Conservation (phyloP, 2,329 filamentous ascomycete species). For the Seiridium cupressi region DNA sequence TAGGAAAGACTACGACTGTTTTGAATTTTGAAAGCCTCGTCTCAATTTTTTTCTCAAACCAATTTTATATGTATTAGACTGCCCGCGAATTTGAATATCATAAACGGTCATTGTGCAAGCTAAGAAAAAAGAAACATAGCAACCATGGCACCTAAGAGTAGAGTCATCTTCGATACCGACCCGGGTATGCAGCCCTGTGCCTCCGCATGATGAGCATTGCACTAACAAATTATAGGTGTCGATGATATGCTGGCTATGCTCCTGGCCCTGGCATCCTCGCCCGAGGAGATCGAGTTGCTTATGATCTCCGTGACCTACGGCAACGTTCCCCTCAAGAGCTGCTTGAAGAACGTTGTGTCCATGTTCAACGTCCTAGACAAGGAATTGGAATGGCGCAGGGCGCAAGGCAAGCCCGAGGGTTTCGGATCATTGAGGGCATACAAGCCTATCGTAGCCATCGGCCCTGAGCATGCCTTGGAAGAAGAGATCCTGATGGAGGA, state of each 20-base stretch:
- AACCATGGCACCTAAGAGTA: slow-evolving; percentile 64
- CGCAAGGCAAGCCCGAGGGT: slow-evolving; percentile 63
- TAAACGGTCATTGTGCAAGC: neutral
- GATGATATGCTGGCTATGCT: slow-evolving; percentile 91
- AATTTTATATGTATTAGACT: too few species aligned
- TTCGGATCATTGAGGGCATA: slow-evolving; percentile 70
- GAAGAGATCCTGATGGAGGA: slow-evolving; percentile 79
- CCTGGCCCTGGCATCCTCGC: slow-evolving; percentile 75
- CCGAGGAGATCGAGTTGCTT: slow-evolving; percentile 81
- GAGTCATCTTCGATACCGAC: slow-evolving; percentile 95
- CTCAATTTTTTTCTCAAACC: too few species aligned
- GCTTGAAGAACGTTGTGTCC: slow-evolving; percentile 82
- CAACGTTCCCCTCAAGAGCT: slow-evolving; percentile 86
- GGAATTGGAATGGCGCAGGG: slow-evolving; percentile 79
- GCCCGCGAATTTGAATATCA: neutral
- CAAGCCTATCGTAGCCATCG: slow-evolving; percentile 84
- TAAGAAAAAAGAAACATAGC: slow-evolving; percentile 13
- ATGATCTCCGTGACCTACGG: slow-evolving; percentile 91
- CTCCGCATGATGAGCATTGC: too few species aligned
- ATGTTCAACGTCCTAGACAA: slow-evolving; percentile 91
- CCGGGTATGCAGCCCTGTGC: slow-evolving; percentile 54
- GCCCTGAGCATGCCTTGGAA: slow-evolving; percentile 80
- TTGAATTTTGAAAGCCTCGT: neutral
- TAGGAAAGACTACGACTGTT: too few species aligned
- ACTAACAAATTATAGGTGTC: slow-evolving; percentile 54